Evolutionary conservation across 768 basidiomycete species (phyloP), one percentile per base, ranked within the genome.

Genomic region (Boletus vermiculosoides): DNA sequence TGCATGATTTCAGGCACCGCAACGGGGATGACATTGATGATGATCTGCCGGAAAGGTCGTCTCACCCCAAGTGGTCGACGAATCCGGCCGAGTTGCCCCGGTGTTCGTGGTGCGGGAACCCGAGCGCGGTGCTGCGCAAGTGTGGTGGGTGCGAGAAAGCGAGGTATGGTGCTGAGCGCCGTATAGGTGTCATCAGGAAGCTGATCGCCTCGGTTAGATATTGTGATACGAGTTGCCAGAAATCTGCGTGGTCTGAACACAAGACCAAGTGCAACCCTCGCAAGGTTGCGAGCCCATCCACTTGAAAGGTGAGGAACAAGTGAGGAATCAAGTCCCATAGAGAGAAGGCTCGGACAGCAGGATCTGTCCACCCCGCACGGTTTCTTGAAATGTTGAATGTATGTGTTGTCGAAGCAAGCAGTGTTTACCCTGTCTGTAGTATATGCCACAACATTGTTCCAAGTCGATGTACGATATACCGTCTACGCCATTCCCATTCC

Each of bases 21-120:
- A 73, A 78, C 23, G 76, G 73, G 36, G 73, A 73, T 13, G 67
- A 69, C 40, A 64, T 69, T n/a, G 73, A 73, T 1, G 67, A 69
- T 34, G 65, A 70, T 34, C 36, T 64, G 52, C 64, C 67, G 20
- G 61, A 71, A 44, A 69, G 22, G 53, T 71, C 74, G 36, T 69
- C 73, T 13, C 77, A 79, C 50, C 76, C 80, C 13, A 78, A 74
- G 62, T 73, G 83, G 61, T 80, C 76, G 55, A 66, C 69, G 20
- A 82, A 84, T 45, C 71, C 73, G 20, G 79, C 84, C 9, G 76
- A 69, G 37, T 69, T 88, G 41, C 87, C 83, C 68, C 71, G 77
- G 25, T 88, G 87, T 62, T 83, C 84, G 25, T 83, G 80, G 53
- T 87, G 86, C 58, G 76, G 79, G 7, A 87, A 86, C 55, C 84